A percentile compares a stretch with the other conserved stretches of the same genome.
Evolutionary conservation across 2,329 filamentous ascomycete genomes (phyloP).

Genomic region (Neurospora sp.): DNA sequence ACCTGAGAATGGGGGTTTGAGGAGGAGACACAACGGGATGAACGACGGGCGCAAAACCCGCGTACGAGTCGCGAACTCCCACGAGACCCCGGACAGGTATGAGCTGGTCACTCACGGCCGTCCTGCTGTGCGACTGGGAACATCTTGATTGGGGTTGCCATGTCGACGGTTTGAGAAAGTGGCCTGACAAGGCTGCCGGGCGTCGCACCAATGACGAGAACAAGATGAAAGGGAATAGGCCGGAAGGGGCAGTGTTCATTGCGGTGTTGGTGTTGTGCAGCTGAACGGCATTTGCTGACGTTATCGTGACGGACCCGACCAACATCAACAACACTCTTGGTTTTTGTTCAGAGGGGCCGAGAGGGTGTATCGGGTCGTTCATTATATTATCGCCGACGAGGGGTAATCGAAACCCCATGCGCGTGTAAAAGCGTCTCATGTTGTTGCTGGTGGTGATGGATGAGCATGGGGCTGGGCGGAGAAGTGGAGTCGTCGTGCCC

Average conservation of each 20-base stretch:
- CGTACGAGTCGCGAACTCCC: not conserved
- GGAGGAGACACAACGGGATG: not conserved
- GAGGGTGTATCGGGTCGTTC: not conserved
- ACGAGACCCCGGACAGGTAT: not conserved
- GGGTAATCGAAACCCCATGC: not conserved
- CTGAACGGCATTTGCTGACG: not conserved
- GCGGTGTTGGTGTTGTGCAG: not conserved
- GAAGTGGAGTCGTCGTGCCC: not conserved
- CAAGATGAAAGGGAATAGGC: not conserved
- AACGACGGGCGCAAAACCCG: not conserved
- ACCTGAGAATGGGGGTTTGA: not conserved
- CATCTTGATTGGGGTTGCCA: not conserved
- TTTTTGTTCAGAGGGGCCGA: not conserved
- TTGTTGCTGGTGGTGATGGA: not conserved
- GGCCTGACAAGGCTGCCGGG: not conserved
- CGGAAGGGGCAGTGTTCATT: not conserved
- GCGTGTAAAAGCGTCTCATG: not conserved
- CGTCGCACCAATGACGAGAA: not conserved
- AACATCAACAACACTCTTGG: not conserved
- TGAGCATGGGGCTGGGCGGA: not conserved
- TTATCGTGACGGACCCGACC: not conserved
- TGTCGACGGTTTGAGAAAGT: not conserved
- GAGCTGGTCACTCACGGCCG: not conserved
- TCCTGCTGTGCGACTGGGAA: not conserved
- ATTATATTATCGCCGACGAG: not conserved